Conservation (phyloP, 2,329 filamentous ascomycete genomes). For the Aspergillus sp. region DNA sequence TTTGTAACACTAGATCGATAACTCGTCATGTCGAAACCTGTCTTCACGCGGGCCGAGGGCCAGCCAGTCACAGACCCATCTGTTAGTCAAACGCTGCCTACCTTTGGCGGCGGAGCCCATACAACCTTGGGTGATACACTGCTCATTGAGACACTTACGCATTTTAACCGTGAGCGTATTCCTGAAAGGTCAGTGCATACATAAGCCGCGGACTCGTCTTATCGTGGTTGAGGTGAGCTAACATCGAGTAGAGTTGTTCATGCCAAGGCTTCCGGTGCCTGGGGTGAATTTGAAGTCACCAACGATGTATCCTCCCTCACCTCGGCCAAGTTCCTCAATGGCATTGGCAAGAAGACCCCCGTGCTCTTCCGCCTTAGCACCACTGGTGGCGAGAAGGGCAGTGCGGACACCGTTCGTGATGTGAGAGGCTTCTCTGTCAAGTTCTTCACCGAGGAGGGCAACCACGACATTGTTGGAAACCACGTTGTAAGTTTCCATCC, state of each 20-base stretch:
- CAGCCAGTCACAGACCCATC: not conserved
- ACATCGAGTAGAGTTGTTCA: conserved; percentile 51
- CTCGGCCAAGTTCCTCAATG: conserved; percentile 54
- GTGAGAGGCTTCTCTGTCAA: conserved; percentile 77
- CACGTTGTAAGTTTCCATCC: conserved; percentile 28
- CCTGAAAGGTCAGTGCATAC: conserved; percentile 49
- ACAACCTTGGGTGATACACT: conserved; percentile 57
- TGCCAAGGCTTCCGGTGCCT: conserved; percentile 59
- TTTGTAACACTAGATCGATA: not conserved
- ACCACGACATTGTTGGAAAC: conserved; percentile 56
- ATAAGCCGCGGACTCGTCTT: not conserved
- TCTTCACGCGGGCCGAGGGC: not conserved
- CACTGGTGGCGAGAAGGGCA: conserved; percentile 53
- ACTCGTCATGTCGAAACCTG: not conserved
- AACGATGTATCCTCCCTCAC: conserved; percentile 59
- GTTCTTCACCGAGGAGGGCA: conserved; percentile 75
- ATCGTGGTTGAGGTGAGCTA: not conserved
- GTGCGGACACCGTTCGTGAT: conserved; percentile 77
- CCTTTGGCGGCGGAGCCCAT: conserved; percentile 37
- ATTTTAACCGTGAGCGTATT: conserved; percentile 63
- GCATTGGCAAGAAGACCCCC: conserved; percentile 55
- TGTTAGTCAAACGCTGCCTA: not conserved
- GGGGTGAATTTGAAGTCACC: conserved; percentile 62
- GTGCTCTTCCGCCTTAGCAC: conserved; percentile 32
- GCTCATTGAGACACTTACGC: conserved; percentile 59